phyloP scores from a whole-genome alignment of 768 basidiomycete genomes.

The Coprinopsis cinerea region DNA sequence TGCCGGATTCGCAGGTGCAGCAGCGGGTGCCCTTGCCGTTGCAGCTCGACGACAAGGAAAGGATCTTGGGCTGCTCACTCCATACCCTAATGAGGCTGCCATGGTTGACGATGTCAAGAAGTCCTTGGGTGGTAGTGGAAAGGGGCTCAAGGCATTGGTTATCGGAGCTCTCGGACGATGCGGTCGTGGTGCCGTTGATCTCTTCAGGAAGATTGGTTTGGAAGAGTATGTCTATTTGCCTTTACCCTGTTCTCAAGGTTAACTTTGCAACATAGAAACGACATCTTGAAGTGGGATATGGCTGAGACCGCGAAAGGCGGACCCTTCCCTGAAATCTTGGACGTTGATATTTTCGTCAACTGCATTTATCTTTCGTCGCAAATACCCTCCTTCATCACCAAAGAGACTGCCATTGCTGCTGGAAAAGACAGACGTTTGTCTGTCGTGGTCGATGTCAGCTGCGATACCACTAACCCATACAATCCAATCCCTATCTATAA shows the following conservation, averaged over 20 bases:
- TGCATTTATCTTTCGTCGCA: constrained; percentile 93
- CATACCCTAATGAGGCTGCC: constrained; percentile 77
- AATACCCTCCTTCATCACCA: constrained; percentile 80
- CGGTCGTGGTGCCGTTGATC: constrained; percentile 89
- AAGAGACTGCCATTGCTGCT: constrained; percentile 63
- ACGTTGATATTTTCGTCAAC: constrained; percentile 97
- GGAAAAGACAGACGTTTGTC: constrained; percentile 63
- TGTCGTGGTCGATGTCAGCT: constrained; percentile 95
- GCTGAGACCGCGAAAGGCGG: constrained; percentile 95
- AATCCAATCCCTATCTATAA: constrained; percentile 96
- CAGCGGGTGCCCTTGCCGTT: constrained; percentile 79
- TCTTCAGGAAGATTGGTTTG: constrained; percentile 95
- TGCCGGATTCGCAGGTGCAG: constrained; percentile 98
- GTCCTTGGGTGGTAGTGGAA: constrained; percentile 60
- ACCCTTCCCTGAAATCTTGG: constrained; percentile 91
- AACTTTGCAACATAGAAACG: constrained; percentile 46
- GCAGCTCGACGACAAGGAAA: constrained; percentile 60
- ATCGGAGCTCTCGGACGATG: constrained; percentile 96
- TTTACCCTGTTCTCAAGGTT: constrained; percentile 8
- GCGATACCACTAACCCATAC: constrained; percentile 98
- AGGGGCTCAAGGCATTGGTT: constrained; percentile 79
- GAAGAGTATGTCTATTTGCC: constrained; percentile 63
- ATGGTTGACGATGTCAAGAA: constrained; percentile 75
- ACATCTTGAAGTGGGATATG: constrained; percentile 98
- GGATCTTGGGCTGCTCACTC: constrained; percentile 62